These are phyloP conservation scores for Pulveroboletus sp. DNA, from an alignment of 768 basidiomycete genomes.

Conservation along the genomic window DNA sequence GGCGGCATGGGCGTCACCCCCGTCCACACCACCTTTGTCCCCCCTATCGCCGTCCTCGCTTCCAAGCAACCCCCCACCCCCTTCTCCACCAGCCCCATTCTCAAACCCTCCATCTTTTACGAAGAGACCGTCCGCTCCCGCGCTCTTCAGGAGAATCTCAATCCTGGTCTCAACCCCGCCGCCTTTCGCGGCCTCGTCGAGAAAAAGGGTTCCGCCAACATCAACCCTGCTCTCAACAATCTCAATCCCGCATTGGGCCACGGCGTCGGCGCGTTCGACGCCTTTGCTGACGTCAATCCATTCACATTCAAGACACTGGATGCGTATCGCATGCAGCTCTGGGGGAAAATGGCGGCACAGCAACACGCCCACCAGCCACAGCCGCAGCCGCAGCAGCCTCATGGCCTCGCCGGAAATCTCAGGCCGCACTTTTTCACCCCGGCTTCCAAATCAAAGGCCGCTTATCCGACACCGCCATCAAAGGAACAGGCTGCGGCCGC, in stretches of 20 bases:
- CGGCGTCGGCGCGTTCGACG: slow-evolving; percentile 56
- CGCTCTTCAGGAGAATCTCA: slow-evolving; percentile 23
- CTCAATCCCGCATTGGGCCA: slow-evolving; percentile 21
- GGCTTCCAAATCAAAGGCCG: slow-evolving; percentile 9
- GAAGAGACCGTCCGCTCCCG: slow-evolving; percentile 26
- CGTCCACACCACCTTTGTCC: slow-evolving; percentile 79
- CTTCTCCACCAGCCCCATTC: slow-evolving; percentile 25
- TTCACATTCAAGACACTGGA: slow-evolving; percentile 89
- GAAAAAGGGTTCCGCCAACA: slow-evolving; percentile 30
- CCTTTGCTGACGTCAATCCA: slow-evolving; percentile 73
- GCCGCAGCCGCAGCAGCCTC: slow-evolving; percentile 22
- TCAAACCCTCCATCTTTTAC: slow-evolving; percentile 30
- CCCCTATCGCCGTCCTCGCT: slow-evolving; percentile 49
- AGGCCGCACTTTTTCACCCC: slow-evolving; percentile 35
- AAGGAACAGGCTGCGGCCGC: slow-evolving; percentile 41
- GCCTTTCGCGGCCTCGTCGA: slow-evolving; percentile 24
- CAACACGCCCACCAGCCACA: slow-evolving; percentile 43
- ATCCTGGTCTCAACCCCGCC: slow-evolving; percentile 24
- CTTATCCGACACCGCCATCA: slow-evolving; percentile 41
- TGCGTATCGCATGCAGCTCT: slow-evolving; percentile 86
- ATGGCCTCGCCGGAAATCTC: slow-evolving; percentile 41
- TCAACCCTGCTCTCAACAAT: slow-evolving; percentile 28
- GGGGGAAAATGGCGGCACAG: slow-evolving; percentile 86
- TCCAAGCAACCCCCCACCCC: slow-evolving; percentile 18
- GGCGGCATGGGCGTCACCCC: slow-evolving; percentile 71